Evolutionary conservation across 192 early-diverging fungal species (phyloP), one percentile per base, ranked within the genome.

Genomic region (Mortierella hygrophila): DNA sequence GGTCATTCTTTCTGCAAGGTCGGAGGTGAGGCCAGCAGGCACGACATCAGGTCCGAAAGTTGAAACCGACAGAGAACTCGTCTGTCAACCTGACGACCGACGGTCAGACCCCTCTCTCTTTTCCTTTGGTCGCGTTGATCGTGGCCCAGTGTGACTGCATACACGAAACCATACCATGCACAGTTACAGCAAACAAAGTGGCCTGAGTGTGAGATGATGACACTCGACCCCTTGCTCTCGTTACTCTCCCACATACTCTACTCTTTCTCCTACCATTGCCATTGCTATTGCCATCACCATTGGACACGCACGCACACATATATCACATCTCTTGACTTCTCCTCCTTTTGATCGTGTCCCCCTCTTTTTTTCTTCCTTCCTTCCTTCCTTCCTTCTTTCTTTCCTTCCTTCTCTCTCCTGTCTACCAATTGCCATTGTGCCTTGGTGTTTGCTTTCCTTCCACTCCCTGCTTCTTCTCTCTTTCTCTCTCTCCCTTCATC

Each of bases 401-500:
- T 63, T 68, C 47, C 40, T 46, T 72, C 44, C 70, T 78, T 77
- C 35, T 47, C 55, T 65, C 23, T 76, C 75, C 57, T 32, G 47
- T 37, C 47, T 23, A 5, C 37, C 23, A 16, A n/a, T 41, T 74
- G 20, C 16, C n/a, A 15, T 26, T 40, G 49, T 37, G 8, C 7
- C 35, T 57, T 52, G 40, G 3, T 74, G 13, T 74, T 3, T 40
- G n/a, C 70, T 11, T 70, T 70, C 69, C 42, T 35, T 18, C 20
- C n/a, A 42, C 41, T 46, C 41, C 44, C 26, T 72, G 21, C 71
- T 72, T 47, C 40, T 47, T 40, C 38, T 40, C 44, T 16, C 23
- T 23, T 47, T 13, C 13, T 4, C 71, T 29, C 26, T 44, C 23
- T 4, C 29, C 40, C 26, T 15, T 23, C 4, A 8, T 29, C 26